Percentiles rank a stretch among this genome's conserved stretches.
phyloP scores from a whole-genome alignment of 225 moss, liverwort and hornwort species.

The Pseudisothecium myosuroides region DNA sequence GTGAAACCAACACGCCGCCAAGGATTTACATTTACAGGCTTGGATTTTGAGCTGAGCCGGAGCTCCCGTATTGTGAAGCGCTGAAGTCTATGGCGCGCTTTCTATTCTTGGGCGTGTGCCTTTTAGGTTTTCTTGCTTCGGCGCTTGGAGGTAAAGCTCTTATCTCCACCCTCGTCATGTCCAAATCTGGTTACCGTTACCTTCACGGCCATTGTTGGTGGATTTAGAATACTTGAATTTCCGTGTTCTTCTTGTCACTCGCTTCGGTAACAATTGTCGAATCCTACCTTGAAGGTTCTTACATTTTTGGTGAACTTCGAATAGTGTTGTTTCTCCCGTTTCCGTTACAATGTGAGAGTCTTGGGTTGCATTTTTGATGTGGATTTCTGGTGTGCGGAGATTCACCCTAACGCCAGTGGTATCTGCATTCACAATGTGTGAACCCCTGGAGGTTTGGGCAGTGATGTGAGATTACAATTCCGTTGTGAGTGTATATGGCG shows the following conservation, averaged over 20 bases:
- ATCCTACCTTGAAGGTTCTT: not conserved
- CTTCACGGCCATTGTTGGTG: not conserved
- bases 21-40: not conserved
- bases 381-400: not conserved
- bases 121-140: conserved; percentile 7
- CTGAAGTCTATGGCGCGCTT: conserved; percentile 19
- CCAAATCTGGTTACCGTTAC: not conserved
- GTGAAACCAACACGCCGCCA: not conserved
- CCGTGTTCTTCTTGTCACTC: not conserved
- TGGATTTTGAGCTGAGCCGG: not conserved
- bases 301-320: not conserved
- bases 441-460: not conserved
- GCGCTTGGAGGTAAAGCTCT: conserved; percentile 15
- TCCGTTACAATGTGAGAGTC: not conserved
- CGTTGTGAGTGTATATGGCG: not conserved
- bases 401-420: not conserved
- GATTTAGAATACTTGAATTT: not conserved
- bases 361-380: not conserved
- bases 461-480: not conserved
- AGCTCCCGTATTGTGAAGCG: not conserved
- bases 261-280: not conserved
- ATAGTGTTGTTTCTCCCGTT: not conserved
- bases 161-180: not conserved
- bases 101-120: not conserved
- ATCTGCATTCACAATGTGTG: not conserved